These are phyloP conservation scores for Tetrapisispora arboricola DNA, from an alignment of 805 yeast genomes.

Conservation along the genomic window DNA sequence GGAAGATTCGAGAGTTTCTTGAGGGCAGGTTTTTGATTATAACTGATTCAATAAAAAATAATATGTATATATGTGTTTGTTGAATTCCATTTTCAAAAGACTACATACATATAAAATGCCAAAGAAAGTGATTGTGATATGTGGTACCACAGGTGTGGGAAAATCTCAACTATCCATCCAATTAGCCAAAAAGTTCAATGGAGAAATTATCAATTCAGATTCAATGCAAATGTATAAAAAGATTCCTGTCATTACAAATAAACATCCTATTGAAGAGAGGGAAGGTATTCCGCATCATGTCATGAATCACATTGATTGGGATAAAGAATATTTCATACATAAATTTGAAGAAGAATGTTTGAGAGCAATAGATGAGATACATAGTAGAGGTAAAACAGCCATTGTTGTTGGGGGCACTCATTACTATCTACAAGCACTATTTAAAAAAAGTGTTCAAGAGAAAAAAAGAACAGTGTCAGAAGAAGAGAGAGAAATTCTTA, in stretches of 20 bases:
- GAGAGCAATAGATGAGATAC: constrained; percentile 51
- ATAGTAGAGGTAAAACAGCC: constrained; percentile 61
- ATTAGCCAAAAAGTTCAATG: constrained; percentile 63
- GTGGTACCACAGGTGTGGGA: constrained; percentile 96
- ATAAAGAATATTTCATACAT: constrained; percentile 71
- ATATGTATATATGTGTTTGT: neutral
- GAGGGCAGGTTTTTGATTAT: no score
- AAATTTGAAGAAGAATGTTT: constrained; percentile 67
- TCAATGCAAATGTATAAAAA: constrained; percentile 90
- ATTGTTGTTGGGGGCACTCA: constrained; percentile 94
- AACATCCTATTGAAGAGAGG: constrained; percentile 77
- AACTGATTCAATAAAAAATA: no score
- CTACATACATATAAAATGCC: neutral
- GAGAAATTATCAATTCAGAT: constrained; percentile 91
- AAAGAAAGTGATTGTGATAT: constrained; percentile 47
- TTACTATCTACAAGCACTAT: constrained; percentile 75
- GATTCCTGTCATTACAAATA: constrained; percentile 73
- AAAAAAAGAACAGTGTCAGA: constrained; percentile 13
- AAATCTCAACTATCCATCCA: constrained; percentile 66
- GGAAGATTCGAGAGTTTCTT: no score
- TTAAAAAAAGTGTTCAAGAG: constrained; percentile 41
- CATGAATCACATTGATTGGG: constrained; percentile 75
- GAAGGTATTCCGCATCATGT: constrained; percentile 74
- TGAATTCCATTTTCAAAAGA: neutral
- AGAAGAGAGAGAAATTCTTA: constrained; percentile 37